Evolutionary conservation across 139 green algal species (phyloP).

Genomic region (Deuterostichococcus epilithicus): DNA sequence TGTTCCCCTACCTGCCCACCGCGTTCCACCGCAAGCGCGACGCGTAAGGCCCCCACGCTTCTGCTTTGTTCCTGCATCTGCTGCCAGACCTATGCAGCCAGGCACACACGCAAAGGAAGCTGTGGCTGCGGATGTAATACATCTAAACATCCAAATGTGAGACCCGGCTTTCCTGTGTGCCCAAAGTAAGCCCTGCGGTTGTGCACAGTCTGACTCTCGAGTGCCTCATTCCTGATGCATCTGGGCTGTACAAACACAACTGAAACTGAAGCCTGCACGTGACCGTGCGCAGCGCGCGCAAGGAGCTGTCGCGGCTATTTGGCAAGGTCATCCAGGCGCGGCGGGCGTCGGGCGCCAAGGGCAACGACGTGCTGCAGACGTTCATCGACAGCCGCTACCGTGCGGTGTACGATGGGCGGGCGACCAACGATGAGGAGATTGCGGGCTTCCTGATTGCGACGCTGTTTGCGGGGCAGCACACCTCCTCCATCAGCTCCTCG

Average conservation of each 20-base stretch:
- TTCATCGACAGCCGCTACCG: constrained; percentile 90
- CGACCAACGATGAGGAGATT: constrained; percentile 88
- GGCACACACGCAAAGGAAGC: too few relatives aligned
- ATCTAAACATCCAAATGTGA: too few relatives aligned
- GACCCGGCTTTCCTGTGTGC: too few relatives aligned
- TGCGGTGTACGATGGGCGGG: constrained; percentile 69
- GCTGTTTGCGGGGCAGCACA: constrained; percentile 98
- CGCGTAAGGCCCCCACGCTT: constrained; percentile 30
- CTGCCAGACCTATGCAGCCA: constrained; percentile 1
- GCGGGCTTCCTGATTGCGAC: constrained; percentile 95
- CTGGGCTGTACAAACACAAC: background rate
- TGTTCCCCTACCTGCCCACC: constrained; percentile 95
- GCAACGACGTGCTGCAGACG: constrained; percentile 88
- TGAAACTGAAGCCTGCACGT: background rate
- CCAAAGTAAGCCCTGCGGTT: too few relatives aligned
- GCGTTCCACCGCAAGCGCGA: constrained; percentile 81
- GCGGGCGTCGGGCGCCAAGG: constrained; percentile 43
- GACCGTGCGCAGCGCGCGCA: constrained; percentile 35
- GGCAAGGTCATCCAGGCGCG: constrained; percentile 73
- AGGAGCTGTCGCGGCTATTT: constrained; percentile 79
- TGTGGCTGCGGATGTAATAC: too few relatives aligned
- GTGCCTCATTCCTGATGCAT: background rate
- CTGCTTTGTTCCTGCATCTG: background rate
- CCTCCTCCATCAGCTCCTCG: constrained; percentile 86
- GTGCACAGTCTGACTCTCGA: too few relatives aligned